Conservation (phyloP, 2,329 filamentous ascomycete genomes). For the Aspergillus fijiensis region DNA sequence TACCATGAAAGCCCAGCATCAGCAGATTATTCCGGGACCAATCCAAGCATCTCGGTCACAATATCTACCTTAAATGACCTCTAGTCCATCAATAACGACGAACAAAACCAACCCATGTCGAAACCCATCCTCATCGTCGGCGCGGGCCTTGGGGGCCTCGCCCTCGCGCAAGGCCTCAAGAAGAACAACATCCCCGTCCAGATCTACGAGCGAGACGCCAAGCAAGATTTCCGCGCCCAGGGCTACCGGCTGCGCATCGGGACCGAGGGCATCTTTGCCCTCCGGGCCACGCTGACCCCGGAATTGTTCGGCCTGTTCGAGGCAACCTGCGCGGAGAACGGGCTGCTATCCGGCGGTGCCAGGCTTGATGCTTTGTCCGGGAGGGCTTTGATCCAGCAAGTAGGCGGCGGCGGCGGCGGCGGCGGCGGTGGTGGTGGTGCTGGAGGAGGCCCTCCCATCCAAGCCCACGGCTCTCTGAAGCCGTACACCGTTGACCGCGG, state of each 20-base stretch:
- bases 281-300: not conserved
- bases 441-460: not conserved
- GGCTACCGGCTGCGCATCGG: slow-evolving; percentile 38
- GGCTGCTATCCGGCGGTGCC: not conserved
- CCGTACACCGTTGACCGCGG: slow-evolving; percentile 3
- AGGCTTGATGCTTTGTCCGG: not conserved
- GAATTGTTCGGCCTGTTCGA: slow-evolving; percentile 22
- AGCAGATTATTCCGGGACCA: no score
- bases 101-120: not conserved
- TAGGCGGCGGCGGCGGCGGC: no score
- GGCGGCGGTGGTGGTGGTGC: not conserved
- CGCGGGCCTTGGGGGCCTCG: slow-evolving; percentile 37
- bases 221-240: slow-evolving; percentile 32
- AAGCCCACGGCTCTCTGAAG: not conserved
- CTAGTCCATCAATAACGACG: not conserved
- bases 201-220: slow-evolving; percentile 38
- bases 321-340: slow-evolving; percentile 19
- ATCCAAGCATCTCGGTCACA: no score
- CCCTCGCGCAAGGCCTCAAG: slow-evolving; percentile 37
- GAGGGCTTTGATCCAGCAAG: not conserved
- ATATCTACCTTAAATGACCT: not conserved
- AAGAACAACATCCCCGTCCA: slow-evolving; percentile 36
- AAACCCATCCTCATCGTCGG: slow-evolving; percentile 36
- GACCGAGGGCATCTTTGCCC: not conserved
- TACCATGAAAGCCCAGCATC: no score